Evolutionary conservation across 805 yeast genomes (phyloP).

Genomic region (Brettanomyces naardenensis): DNA sequence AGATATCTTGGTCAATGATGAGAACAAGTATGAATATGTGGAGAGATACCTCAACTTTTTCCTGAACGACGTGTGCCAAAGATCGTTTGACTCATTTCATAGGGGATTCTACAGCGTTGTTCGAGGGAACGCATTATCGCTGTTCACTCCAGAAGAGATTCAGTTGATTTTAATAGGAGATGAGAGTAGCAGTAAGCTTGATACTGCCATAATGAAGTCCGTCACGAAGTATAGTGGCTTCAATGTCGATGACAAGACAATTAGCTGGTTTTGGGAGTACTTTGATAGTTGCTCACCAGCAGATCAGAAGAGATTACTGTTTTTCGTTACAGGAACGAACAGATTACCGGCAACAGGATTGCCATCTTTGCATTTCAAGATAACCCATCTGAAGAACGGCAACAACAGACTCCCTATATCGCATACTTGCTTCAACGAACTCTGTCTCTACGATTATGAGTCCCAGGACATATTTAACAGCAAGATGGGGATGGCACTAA

Average conservation of each 20-base stretch:
- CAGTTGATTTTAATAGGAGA: constrained; percentile 74
- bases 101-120: constrained; percentile 71
- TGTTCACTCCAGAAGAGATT: constrained; percentile 77
- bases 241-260: constrained; percentile 29
- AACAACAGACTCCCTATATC: constrained; percentile 66
- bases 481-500: constrained; percentile 63
- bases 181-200: constrained; percentile 44
- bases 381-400: constrained; percentile 37
- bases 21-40: constrained; percentile 55
- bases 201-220: constrained; percentile 55
- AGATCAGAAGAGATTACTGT: constrained; percentile 55
- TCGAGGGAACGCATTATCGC: constrained; percentile 71
- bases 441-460: constrained; percentile 64
- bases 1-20: constrained; percentile 42
- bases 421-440: constrained; percentile 92
- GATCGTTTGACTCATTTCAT: constrained; percentile 50
- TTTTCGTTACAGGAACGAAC: constrained; percentile 86
- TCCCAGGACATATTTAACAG: constrained; percentile 42
- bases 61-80: constrained; percentile 44
- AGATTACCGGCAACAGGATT: constrained; percentile 91
- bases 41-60: constrained; percentile 54
- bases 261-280: constrained; percentile 86
- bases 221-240: constrained; percentile 74
- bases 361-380: constrained; percentile 62
- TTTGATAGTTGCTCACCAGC: constrained; percentile 36